phyloP scores from a whole-genome alignment of 75 land plant species.

The Sequoiadendron giganteum region DNA sequence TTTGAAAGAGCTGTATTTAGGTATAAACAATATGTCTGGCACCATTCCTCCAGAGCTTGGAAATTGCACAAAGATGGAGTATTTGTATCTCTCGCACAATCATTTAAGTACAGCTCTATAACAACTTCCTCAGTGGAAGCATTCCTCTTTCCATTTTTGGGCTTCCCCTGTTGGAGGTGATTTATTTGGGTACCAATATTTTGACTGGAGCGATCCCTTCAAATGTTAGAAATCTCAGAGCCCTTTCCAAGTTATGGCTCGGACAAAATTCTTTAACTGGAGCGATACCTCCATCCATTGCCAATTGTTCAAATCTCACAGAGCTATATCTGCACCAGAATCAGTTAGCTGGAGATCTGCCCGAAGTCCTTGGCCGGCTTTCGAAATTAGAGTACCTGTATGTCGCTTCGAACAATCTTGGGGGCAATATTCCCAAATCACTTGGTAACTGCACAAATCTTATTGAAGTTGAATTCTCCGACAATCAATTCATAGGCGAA shows the following conservation, averaged over 20 bases:
- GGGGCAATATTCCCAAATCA: slow-evolving; percentile 7
- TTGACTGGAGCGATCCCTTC: slow-evolving; percentile 28
- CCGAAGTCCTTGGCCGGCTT: slow-evolving; percentile 31
- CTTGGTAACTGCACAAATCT: slow-evolving; percentile 28
- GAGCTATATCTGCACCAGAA: slow-evolving; percentile 41
- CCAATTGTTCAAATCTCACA: slow-evolving; percentile 28
- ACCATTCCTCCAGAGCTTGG: slow-evolving; percentile 24
- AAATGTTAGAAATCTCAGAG: slow-evolving; percentile 14
- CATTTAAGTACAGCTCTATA: slow-evolving; percentile 19
- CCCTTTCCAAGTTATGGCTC: slow-evolving; percentile 7
- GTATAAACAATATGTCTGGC: slow-evolving; percentile 23
- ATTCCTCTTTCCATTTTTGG: slow-evolving; percentile 27
- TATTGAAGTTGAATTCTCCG: slow-evolving; percentile 24
- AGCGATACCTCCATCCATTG: slow-evolving; percentile 38
- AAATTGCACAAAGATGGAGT: slow-evolving; percentile 12
- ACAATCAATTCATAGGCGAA: slow-evolving; percentile 44
- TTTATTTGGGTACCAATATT: slow-evolving; percentile 17
- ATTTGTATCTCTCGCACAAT: slow-evolving; percentile 32
- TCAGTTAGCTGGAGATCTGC: slow-evolving; percentile 37
- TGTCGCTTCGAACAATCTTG: too few species aligned
- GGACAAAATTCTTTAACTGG: slow-evolving; percentile 49
- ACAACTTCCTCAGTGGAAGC: slow-evolving; percentile 30
- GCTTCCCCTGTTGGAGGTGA: slow-evolving; percentile 13
- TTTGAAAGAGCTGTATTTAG: slow-evolving; percentile 23
- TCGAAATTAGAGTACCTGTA: slow-evolving; percentile 22